These are phyloP conservation scores for Talaromyces nanjingensis DNA, from an alignment of 495 filamentous ascomycete species.

Conservation along the genomic window DNA sequence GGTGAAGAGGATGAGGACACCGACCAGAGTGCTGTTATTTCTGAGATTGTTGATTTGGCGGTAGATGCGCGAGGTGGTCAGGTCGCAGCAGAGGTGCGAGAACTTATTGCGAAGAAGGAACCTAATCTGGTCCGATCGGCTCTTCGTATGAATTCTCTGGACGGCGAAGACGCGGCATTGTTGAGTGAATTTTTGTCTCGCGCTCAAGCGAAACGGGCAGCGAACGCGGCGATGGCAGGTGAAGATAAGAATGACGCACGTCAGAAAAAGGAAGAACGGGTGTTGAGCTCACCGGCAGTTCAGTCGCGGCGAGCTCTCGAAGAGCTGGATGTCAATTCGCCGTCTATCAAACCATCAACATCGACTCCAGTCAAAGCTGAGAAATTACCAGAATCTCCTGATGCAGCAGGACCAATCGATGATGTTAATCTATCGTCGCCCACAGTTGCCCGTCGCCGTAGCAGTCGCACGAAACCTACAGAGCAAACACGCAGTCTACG, in stretches of 20 bases:
- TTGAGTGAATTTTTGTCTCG: slow-evolving; percentile 56
- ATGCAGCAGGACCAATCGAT: slow-evolving; percentile 9
- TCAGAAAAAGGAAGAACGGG: slow-evolving; percentile 9
- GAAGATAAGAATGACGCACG: slow-evolving; percentile 5
- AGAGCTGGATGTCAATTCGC: slow-evolving; percentile 48
- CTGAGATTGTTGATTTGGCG: not conserved
- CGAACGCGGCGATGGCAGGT: slow-evolving; percentile 31
- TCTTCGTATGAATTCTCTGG: slow-evolving; percentile 32
- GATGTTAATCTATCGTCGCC: slow-evolving; percentile 19
- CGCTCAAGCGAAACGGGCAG: slow-evolving; percentile 53
- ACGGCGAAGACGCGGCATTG: slow-evolving; percentile 50
- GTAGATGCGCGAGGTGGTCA: not conserved
- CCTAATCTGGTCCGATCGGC: slow-evolving; percentile 35
- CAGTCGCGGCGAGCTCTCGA: slow-evolving; percentile 43
- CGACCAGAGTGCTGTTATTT: not conserved
- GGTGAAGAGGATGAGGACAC: not conserved
- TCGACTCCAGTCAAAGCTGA: slow-evolving; percentile 17
- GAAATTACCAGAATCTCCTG: not conserved
- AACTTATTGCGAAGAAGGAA: slow-evolving; percentile 27
- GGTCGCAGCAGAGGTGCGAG: slow-evolving; percentile 6
- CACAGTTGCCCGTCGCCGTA: slow-evolving; percentile 30
- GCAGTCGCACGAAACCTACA: slow-evolving; percentile 29
- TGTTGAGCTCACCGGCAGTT: slow-evolving; percentile 27
- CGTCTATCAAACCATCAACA: slow-evolving; percentile 35
- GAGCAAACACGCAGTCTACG: slow-evolving; percentile 16